A percentile compares a stretch with the other conserved stretches of the same genome.
Conservation (phyloP, 169 alveolate species). For the Cryptosporidium sp. region DNA sequence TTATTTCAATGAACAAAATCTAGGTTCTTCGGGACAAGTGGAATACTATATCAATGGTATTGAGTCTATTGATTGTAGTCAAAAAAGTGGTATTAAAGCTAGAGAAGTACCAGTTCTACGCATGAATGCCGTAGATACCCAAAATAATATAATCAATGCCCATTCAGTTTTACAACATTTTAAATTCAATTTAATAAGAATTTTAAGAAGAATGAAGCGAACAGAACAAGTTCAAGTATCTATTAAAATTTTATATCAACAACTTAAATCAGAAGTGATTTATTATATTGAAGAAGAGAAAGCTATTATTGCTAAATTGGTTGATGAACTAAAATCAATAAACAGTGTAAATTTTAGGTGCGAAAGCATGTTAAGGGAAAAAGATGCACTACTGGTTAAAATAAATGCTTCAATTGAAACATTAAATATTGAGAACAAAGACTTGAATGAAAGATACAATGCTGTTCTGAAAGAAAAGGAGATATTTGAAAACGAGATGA, state of each 20-base stretch:
- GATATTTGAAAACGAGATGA: conserved; percentile 5
- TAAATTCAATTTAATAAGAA: background rate
- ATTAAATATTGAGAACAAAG: conserved; percentile 19
- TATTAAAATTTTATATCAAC: conserved; percentile 21
- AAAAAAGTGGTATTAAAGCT: background rate
- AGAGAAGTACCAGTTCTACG: background rate
- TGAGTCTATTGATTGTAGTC: background rate
- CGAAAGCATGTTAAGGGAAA: background rate
- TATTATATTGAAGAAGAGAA: conserved; percentile 8
- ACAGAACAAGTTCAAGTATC: conserved; percentile 5
- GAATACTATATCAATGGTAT: background rate
- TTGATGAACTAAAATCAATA: background rate
- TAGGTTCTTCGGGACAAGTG: background rate
- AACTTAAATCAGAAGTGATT: conserved; percentile 1
- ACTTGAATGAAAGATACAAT: conserved; percentile 12
- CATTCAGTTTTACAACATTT: background rate
- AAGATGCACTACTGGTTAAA: background rate
- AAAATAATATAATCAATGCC: background rate
- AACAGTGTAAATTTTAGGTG: background rate
- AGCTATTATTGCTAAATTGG: background rate
- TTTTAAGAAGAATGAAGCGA: conserved; percentile 10
- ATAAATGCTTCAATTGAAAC: conserved; percentile 19
- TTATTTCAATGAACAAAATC: background rate
- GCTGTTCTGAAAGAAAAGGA: background rate
- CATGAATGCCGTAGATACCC: background rate